phyloP scores from a whole-genome alignment of 2,329 filamentous ascomycete genomes.

The Drechmeria coniospora region DNA sequence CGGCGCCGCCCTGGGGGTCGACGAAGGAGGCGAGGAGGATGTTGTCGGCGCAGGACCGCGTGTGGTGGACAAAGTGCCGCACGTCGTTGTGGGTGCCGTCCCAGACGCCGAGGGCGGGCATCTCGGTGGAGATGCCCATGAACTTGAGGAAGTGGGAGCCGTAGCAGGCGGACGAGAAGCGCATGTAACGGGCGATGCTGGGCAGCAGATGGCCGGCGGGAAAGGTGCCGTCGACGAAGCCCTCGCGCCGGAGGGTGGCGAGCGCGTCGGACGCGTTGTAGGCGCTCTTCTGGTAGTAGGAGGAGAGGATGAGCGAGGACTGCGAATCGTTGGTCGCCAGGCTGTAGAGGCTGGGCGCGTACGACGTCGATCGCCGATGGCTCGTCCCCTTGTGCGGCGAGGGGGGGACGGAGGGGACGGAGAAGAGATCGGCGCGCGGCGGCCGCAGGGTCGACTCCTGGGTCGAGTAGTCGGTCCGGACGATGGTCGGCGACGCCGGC shows the following conservation, averaged over 20 bases:
- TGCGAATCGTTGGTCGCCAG: slow-evolving; percentile 40
- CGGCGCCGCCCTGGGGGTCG: slow-evolving; percentile 51
- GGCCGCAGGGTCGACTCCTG: slow-evolving; percentile 9
- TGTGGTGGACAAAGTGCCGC: slow-evolving; percentile 48
- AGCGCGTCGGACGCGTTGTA: slow-evolving; percentile 34
- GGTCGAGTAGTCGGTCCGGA: slow-evolving; percentile 10
- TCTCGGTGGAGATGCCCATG: slow-evolving; percentile 42
- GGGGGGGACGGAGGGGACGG: slow-evolving; percentile 8
- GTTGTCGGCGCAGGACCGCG: slow-evolving; percentile 38
- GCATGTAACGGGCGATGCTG: slow-evolving; percentile 50
- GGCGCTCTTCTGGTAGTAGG: slow-evolving; percentile 30
- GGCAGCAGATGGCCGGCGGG: slow-evolving; percentile 42
- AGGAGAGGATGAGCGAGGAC: slow-evolving; percentile 34
- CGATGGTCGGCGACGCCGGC: slow-evolving; percentile 26
- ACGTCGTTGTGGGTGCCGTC: slow-evolving; percentile 43
- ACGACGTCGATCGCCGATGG: slow-evolving; percentile 12
- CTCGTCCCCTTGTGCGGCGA: slow-evolving; percentile 6
- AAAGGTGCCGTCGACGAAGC: slow-evolving; percentile 42
- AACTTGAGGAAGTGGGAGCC: slow-evolving; percentile 47
- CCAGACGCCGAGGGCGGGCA: slow-evolving; percentile 24
- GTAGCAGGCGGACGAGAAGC: slow-evolving; percentile 51
- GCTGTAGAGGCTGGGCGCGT: slow-evolving; percentile 44
- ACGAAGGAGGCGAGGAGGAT: slow-evolving; percentile 56
- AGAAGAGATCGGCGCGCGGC: slow-evolving; percentile 5
- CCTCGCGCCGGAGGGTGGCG: slow-evolving; percentile 32